Percentiles rank a stretch among this genome's conserved stretches.
Conservation (phyloP, 768 basidiomycete species). For the Trametes maxima region DNA sequence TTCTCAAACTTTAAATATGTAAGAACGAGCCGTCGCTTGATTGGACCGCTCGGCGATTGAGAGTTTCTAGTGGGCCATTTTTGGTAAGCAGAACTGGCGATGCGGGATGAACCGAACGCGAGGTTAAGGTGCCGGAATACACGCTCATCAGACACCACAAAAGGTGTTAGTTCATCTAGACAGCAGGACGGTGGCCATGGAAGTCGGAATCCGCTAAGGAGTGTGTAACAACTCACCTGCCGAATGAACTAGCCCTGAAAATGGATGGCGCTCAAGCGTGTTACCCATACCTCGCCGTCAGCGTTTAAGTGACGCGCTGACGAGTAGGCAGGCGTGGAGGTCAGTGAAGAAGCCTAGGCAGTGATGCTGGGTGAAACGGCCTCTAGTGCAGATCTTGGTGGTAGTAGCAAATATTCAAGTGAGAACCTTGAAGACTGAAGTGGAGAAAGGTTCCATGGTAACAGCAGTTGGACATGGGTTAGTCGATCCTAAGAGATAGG, state of each 20-base stretch:
- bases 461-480: conserved; percentile 86
- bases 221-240: conserved; percentile 90
- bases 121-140: conserved; percentile 82
- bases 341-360: conserved; percentile 79
- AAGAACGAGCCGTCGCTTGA: conserved; percentile 54
- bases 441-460: conserved; percentile 88
- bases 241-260: conserved; percentile 91
- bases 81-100: conserved; percentile 75
- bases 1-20: conserved; percentile 72
- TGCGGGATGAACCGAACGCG: conserved; percentile 71
- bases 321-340: conserved; percentile 81
- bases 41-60: conserved; percentile 57
- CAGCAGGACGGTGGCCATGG: conserved; percentile 88
- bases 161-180: conserved; percentile 87
- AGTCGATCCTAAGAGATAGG: conserved; percentile 84
- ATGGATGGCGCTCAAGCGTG: conserved; percentile 89
- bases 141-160: conserved; percentile 84
- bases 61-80: conserved; percentile 75
- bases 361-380: conserved; percentile 73
- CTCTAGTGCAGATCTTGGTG: conserved; percentile 88
- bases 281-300: conserved; percentile 84
- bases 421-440: conserved; percentile 87
- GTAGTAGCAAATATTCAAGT: conserved; percentile 89
- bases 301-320: conserved; percentile 70
- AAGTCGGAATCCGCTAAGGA: conserved; percentile 86